Evolutionary conservation across 179 eudicot species (phyloP).

Genomic region (Spinacia oleracea): DNA sequence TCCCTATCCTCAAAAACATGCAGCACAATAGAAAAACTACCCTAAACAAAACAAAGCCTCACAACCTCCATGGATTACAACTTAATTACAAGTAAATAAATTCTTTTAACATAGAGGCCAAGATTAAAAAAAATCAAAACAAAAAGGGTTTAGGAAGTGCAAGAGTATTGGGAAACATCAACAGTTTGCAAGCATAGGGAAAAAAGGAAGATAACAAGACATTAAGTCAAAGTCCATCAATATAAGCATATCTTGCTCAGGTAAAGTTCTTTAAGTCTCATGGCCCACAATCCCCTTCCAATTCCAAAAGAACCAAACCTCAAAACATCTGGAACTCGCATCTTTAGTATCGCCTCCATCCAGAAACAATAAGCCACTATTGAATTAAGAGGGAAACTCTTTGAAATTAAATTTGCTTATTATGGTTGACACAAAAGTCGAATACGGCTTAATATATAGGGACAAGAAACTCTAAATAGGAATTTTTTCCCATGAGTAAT

Average conservation of each 20-base stretch:
- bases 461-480: neutral
- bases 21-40: slow-evolving; percentile 7
- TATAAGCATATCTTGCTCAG: too few species aligned
- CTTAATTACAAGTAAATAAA: too few species aligned
- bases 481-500: neutral
- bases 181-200: too few species aligned
- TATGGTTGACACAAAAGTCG: neutral
- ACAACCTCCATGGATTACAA: neutral
- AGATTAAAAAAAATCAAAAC: too few species aligned
- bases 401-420: neutral
- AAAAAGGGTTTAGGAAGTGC: too few species aligned
- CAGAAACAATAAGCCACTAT: neutral
- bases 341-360: neutral
- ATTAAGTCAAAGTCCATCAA: too few species aligned
- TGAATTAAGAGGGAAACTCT: too few species aligned
- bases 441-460: neutral
- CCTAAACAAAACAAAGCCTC: neutral
- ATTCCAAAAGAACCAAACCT: neutral
- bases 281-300: too few species aligned
- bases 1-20: slow-evolving; percentile 11
- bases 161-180: too few species aligned
- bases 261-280: too few species aligned
- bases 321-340: neutral
- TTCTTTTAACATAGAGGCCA: too few species aligned
- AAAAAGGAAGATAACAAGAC: too few species aligned